A percentile compares a stretch with the other conserved stretches of the same genome.
Evolutionary conservation across 2,329 filamentous ascomycete species (phyloP).

Genomic region (Epichloe sylvatica): DNA sequence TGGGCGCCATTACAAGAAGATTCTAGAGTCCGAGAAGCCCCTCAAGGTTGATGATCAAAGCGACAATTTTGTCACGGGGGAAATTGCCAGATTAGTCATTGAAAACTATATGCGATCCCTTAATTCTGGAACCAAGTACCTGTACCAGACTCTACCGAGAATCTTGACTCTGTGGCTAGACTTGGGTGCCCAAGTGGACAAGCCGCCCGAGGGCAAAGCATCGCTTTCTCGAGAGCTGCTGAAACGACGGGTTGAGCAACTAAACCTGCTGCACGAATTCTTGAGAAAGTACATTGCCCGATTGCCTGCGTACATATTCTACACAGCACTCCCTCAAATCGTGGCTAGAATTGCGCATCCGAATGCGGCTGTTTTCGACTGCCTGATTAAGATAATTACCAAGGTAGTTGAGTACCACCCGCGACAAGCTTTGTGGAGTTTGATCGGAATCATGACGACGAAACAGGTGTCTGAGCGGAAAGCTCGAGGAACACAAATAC

Average conservation of each 20-base stretch:
- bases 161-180: slow-evolving; percentile 91
- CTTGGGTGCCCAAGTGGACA: slow-evolving; percentile 62
- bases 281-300: slow-evolving; percentile 65
- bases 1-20: slow-evolving; percentile 92
- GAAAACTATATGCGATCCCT: slow-evolving; percentile 87
- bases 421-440: slow-evolving; percentile 79
- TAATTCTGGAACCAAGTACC: slow-evolving; percentile 81
- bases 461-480: slow-evolving; percentile 54
- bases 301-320: slow-evolving; percentile 65
- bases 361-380: slow-evolving; percentile 60
- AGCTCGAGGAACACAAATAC: slow-evolving; percentile 35
- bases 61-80: slow-evolving; percentile 63
- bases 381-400: slow-evolving; percentile 65
- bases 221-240: slow-evolving; percentile 38
- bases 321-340: slow-evolving; percentile 76
- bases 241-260: slow-evolving; percentile 45
- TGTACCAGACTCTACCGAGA: slow-evolving; percentile 87
- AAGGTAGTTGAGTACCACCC: slow-evolving; percentile 82
- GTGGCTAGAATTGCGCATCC: slow-evolving; percentile 91
- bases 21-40: slow-evolving; percentile 75
- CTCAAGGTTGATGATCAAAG: slow-evolving; percentile 65
- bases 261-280: slow-evolving; percentile 57
- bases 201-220: slow-evolving; percentile 41
- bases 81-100: slow-evolving; percentile 75
- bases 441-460: slow-evolving; percentile 77